These are phyloP conservation scores for Phaeolepiota aurea DNA, from an alignment of 768 basidiomycete species.

Conservation along the genomic window DNA sequence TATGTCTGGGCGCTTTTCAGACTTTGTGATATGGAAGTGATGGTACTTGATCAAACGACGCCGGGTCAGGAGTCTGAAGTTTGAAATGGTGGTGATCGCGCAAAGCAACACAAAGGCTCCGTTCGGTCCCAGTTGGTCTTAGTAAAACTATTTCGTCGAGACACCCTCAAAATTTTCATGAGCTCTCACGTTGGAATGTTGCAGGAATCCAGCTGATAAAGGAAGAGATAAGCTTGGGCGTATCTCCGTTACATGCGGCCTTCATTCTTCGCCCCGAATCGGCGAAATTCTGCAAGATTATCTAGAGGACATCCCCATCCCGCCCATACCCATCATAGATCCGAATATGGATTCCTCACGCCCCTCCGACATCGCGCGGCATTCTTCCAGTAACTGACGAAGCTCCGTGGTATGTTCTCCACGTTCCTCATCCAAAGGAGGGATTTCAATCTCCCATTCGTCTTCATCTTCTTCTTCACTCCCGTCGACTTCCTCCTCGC, in stretches of 20 bases:
- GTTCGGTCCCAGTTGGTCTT: no score
- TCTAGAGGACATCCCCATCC: slow-evolving; percentile 3
- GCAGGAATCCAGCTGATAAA: neutral
- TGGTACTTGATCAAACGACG: no score
- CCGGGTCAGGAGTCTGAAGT: no score
- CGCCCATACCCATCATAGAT: slow-evolving; percentile 7
- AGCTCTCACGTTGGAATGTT: neutral
- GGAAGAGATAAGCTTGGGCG: neutral
- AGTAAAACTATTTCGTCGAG: neutral
- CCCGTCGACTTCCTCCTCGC: slow-evolving; percentile 16
- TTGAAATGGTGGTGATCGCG: no score
- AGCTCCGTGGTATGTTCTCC: slow-evolving; percentile 29
- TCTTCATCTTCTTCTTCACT: slow-evolving; percentile 23
- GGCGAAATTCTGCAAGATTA: no score
- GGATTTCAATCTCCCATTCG: slow-evolving; percentile 15
- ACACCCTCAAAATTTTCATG: neutral
- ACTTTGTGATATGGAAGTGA: no score
- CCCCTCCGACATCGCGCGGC: slow-evolving; percentile 38
- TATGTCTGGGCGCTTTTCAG: no score
- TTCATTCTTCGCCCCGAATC: no score
- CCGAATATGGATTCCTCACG: slow-evolving; percentile 30
- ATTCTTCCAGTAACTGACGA: slow-evolving; percentile 49
- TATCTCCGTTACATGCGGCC: no score
- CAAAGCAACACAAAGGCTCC: no score
- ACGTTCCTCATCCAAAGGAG: slow-evolving; percentile 17